Percentiles rank a stretch among this genome's conserved stretches.
These are phyloP conservation scores for barrel medic (Medicago truncatula) DNA, from an alignment of 306 rosid genomes.

Conservation along the genomic window MtrunA17r5.0-ANR NC_053043.1:7892501-7893000, in stretches of 20 bases:
- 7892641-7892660: no score
- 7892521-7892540: no score
- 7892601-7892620: no score
- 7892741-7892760: not conserved
- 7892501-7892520: no score
- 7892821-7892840: conserved; percentile 70
- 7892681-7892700: not conserved
- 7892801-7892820: conserved; percentile 54
- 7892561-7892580: no score
- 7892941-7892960: conserved; percentile 84
- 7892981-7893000: conserved; percentile 68
- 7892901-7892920: conserved; percentile 93
- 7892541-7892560: no score
- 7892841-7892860: conserved; percentile 68
- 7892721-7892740: not conserved
- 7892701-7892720: not conserved
- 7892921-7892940: conserved; percentile 83
- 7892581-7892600: no score
- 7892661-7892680: not conserved
- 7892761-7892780: conserved; percentile 60
- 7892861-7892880: conserved; percentile 89
- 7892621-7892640: no score
- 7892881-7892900: conserved; percentile 96
- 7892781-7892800: conserved; percentile 51
- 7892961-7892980: conserved; percentile 69